Evolutionary conservation across 495 filamentous ascomycete species (phyloP).

Genomic region (Penicillium paxilli): DNA sequence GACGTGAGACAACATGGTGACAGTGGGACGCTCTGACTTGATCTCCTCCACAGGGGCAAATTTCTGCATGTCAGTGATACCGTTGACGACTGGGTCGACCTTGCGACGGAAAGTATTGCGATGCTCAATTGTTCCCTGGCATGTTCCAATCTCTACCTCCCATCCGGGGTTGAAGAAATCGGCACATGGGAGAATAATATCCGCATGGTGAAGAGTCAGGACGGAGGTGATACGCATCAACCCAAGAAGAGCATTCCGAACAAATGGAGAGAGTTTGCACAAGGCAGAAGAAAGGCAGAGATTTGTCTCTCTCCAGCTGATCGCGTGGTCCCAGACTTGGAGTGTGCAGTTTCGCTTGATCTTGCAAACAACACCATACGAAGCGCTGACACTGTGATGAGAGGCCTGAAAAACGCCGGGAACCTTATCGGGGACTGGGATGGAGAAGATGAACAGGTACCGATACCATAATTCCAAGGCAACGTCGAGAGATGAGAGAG

Average conservation of each 20-base stretch:
- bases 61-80: constrained; percentile 64
- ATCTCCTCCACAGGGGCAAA: constrained; percentile 61
- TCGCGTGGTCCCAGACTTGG: constrained; percentile 70
- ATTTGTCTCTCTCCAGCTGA: constrained; percentile 64
- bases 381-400: constrained; percentile 63
- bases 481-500: constrained; percentile 53
- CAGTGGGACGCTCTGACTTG: constrained; percentile 56
- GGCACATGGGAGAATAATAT: constrained; percentile 64
- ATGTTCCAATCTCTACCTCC: constrained; percentile 66
- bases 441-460: constrained; percentile 69
- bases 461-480: constrained; percentile 63
- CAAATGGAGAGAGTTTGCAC: constrained; percentile 58
- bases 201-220: constrained; percentile 62
- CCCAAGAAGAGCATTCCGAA: constrained; percentile 54
- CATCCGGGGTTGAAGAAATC: constrained; percentile 69
- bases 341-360: constrained; percentile 59
- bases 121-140: constrained; percentile 57
- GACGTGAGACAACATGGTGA: constrained; percentile 65
- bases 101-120: constrained; percentile 60
- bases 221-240: constrained; percentile 60
- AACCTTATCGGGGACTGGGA: constrained; percentile 62
- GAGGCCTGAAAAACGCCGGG: constrained; percentile 68
- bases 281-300: constrained; percentile 60
- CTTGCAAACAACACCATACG: constrained; percentile 68
- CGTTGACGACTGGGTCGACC: constrained; percentile 69